These are phyloP conservation scores for Sphagnum contortum DNA, from an alignment of 225 moss, liverwort and hornwort species.

Conservation along the genomic window DNA sequence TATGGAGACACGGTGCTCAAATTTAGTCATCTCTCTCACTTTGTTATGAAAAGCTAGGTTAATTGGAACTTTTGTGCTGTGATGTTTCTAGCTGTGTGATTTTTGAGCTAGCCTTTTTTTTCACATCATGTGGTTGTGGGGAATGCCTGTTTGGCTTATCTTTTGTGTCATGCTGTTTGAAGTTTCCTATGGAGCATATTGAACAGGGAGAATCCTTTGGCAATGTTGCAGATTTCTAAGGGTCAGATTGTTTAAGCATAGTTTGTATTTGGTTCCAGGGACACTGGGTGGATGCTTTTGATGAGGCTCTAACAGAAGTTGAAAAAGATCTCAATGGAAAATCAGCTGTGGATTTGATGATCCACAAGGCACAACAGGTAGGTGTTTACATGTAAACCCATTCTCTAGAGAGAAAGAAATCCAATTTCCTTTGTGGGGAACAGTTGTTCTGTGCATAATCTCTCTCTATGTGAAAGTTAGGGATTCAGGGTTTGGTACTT, in stretches of 20 bases:
- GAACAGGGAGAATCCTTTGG: no score
- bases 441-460: background rate
- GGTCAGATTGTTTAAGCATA: slow-evolving; percentile 7
- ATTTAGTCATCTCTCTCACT: no score
- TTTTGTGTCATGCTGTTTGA: no score
- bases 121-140: no score
- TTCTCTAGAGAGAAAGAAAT: background rate
- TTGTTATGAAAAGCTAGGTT: no score
- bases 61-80: background rate
- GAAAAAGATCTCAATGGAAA: slow-evolving; percentile 43
- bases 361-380: slow-evolving; percentile 62
- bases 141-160: no score
- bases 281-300: slow-evolving; percentile 56
- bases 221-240: no score
- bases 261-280: slow-evolving; percentile 39
- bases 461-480: no score
- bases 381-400: background rate
- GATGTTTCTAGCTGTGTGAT: background rate
- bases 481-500: no score
- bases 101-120: background rate
- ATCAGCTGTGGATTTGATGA: slow-evolving; percentile 43
- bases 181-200: no score
- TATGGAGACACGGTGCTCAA: slow-evolving; percentile 45
- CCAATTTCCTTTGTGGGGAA: background rate
- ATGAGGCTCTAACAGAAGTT: slow-evolving; percentile 48